Evolutionary conservation across 805 yeast species (phyloP).

Genomic region (Wickerhamiella lipophila): DNA sequence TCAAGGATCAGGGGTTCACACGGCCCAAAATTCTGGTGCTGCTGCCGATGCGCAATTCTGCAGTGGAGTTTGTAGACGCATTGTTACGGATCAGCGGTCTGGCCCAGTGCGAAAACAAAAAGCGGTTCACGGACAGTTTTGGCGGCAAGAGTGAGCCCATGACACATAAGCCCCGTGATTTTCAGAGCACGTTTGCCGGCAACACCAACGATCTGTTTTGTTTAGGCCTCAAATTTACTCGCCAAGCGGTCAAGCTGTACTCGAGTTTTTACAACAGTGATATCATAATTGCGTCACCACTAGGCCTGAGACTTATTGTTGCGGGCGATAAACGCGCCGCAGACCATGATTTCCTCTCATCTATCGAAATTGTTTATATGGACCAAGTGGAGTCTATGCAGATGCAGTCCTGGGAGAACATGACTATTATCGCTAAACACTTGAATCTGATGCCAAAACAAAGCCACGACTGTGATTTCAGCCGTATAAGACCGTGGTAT

Average conservation of each 20-base stretch:
- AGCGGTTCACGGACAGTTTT: conserved; percentile 63
- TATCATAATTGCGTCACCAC: conserved; percentile 78
- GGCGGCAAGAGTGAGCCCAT: conserved; percentile 39
- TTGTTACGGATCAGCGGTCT: conserved; percentile 51
- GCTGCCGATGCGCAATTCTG: conserved; percentile 71
- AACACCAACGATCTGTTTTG: conserved; percentile 87
- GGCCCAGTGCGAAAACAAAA: conserved; percentile 67
- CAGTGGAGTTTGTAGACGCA: conserved; percentile 52
- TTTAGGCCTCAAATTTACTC: conserved; percentile 78
- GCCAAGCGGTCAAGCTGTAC: conserved; percentile 74
- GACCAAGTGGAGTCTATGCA: conserved; percentile 80
- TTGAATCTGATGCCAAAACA: conserved; percentile 66
- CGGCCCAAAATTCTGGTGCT: conserved; percentile 78
- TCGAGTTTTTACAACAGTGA: conserved; percentile 77
- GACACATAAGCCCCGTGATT: conserved; percentile 65
- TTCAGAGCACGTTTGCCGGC: conserved; percentile 67
- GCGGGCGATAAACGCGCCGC: conserved; percentile 47
- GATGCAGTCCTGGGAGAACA: conserved; percentile 89
- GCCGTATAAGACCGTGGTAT: conserved; percentile 84
- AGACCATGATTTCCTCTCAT: conserved; percentile 71
- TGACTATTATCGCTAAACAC: conserved; percentile 51
- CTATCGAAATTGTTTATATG: conserved; percentile 67
- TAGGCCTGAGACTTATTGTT: conserved; percentile 70
- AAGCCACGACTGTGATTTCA: conserved; percentile 75
- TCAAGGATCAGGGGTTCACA: conserved; percentile 89